Evolutionary conservation across 768 basidiomycete genomes (phyloP), one percentile per base, ranked within the genome.

Genomic region (Gymnopilus dilepis): DNA sequence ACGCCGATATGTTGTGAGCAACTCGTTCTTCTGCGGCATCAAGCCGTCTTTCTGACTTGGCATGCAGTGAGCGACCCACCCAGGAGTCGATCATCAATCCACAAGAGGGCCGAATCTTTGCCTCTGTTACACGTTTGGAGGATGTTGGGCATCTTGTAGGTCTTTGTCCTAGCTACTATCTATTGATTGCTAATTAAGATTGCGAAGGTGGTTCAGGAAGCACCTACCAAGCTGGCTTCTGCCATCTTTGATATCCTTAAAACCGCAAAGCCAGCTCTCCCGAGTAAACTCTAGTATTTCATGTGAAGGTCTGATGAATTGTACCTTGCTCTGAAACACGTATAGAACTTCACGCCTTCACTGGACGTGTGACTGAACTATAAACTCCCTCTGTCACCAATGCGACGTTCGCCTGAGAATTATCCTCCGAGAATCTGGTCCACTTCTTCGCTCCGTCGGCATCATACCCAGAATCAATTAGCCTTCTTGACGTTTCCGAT

Each of bases 131-230:
- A 6, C 52, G 69, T 5, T 53, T 75, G 4, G 64, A 69, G 33
- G 70, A 69, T 13, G 72, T 63, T 24, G 76, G 75, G 0, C 75
- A 77, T 61, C 56, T 77, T 65, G 75, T 76, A 41, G 15, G 69
- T 59, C 45, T 43, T 34, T 28, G n/a, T 57, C 26, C 1, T 45
- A 40, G 24, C 22, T 22, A 13, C 19, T 43, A 28, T 40, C 30
- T 26, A 19, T 34, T 13, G 22, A 8, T 28, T n/a, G 26, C 47
- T 52, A 37, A 30, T 24, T 6, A 24, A 31, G 6, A 11, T 8
- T 1, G 6, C 15, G 31, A 15, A 74, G 74, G 67, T 75, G 9
- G 69, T 70, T 6, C 70, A 74, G 57, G 71, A 74, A 48, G 68
- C 69, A 2, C 73, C 74, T 9, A 59, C 65, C 5, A 69, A 70